Conservation (phyloP, 2,329 filamentous ascomycete genomes). For the Verticillium isaacii region DNA sequence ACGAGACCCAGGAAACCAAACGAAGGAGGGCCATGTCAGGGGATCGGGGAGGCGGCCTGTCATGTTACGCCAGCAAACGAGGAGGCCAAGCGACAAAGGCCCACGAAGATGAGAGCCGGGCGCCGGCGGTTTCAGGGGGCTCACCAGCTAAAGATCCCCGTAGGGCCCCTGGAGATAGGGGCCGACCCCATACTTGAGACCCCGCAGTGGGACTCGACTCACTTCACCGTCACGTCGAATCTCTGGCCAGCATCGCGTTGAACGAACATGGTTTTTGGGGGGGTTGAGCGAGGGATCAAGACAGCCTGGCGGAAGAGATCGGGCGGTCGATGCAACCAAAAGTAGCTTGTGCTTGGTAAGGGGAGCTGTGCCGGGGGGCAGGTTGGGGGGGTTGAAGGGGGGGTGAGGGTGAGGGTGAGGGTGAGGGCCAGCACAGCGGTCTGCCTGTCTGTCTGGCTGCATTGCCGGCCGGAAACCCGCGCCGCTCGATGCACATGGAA, state of each 20-base stretch:
- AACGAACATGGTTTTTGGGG: background rate
- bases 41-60: background rate
- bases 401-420: too few species aligned
- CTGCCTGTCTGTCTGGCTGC: too few species aligned
- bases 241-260: background rate
- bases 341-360: too few species aligned
- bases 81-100: background rate
- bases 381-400: too few species aligned
- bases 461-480: too few species aligned
- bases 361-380: too few species aligned
- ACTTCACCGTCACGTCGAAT: background rate
- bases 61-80: background rate
- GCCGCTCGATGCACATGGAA: too few species aligned
- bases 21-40: background rate
- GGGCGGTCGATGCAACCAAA: too few species aligned
- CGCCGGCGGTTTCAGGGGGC: background rate
- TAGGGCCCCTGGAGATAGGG: background rate
- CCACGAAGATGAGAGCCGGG: background rate
- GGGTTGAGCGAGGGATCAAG: background rate
- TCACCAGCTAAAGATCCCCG: background rate
- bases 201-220: background rate
- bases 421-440: too few species aligned
- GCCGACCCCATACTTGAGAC: background rate
- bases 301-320: too few species aligned
- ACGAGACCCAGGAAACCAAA: background rate